A percentile compares a stretch with the other conserved stretches of the same genome.
phyloP scores from a whole-genome alignment of 805 yeast species.

The Starmerella bacillaris region DNA sequence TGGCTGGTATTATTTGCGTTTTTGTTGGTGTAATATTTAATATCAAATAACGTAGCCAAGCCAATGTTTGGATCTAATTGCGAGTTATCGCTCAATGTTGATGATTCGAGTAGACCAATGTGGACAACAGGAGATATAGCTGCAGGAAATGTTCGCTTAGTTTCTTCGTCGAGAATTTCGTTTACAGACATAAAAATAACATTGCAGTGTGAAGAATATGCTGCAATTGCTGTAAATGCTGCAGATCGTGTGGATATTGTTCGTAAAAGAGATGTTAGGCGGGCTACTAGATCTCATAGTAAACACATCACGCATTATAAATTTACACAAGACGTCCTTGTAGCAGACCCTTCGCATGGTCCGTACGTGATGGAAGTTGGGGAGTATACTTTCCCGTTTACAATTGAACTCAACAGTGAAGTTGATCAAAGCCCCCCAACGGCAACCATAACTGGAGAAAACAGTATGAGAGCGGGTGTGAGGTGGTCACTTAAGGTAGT shows the following conservation, averaged over 20 bases:
- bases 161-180: neutral
- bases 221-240: conserved; percentile 2
- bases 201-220: conserved; percentile 7
- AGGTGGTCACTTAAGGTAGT: conserved; percentile 4
- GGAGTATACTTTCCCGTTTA: conserved; percentile 10
- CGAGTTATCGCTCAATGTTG: conserved; percentile 2
- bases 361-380: conserved; percentile 5
- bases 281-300: neutral
- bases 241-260: neutral
- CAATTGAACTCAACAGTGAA: conserved; percentile 4
- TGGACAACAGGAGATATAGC: conserved; percentile 9
- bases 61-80: conserved; percentile 2
- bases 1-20: neutral
- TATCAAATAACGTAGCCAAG: neutral
- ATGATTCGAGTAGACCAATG: conserved; percentile 4
- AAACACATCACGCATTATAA: neutral
- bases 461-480: conserved; percentile 3
- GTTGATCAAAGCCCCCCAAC: conserved; percentile 6
- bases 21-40: neutral
- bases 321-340: conserved; percentile 1
- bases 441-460: conserved; percentile 3
- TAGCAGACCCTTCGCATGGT: neutral
- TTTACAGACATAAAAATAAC: conserved; percentile 2
- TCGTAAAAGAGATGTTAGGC: neutral
- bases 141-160: conserved; percentile 6